Conservation (phyloP, 108 stramenopile species). For the Skeletonema costatum region DNA sequence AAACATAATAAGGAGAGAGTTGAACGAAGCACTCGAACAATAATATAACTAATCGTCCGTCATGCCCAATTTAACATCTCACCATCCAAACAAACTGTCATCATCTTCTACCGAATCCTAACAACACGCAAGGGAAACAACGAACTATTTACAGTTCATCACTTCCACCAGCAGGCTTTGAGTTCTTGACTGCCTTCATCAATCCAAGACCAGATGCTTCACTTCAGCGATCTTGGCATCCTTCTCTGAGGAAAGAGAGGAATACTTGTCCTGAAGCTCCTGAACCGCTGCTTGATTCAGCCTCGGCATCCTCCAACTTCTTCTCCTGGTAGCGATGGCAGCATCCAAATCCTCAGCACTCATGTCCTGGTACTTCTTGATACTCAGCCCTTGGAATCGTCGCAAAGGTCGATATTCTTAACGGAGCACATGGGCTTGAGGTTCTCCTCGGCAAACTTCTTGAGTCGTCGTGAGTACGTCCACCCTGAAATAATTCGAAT, state of each 20-base stretch:
- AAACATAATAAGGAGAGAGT: conserved; percentile 3
- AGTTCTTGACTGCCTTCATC: conserved; percentile 45
- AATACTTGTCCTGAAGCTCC: conserved; percentile 59
- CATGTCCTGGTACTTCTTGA: conserved; percentile 52
- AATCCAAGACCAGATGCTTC: conserved; percentile 57
- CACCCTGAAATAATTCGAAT: too few species aligned
- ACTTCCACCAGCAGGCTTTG: conserved; percentile 17
- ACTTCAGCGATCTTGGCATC: conserved; percentile 49
- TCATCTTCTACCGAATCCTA: not conserved
- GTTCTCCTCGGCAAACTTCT: conserved; percentile 67
- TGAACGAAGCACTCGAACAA: not conserved
- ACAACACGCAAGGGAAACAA: not conserved
- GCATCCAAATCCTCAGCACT: conserved; percentile 49
- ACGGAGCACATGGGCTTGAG: conserved; percentile 72
- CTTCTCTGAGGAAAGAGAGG: conserved; percentile 36
- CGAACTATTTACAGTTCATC: conserved; percentile 42
- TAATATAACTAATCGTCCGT: not conserved
- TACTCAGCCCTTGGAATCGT: conserved; percentile 57
- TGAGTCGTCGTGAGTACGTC: too few species aligned
- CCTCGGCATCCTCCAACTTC: conserved; percentile 55
- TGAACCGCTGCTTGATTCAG: conserved; percentile 58
- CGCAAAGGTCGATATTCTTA: conserved; percentile 70
- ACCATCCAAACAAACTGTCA: not conserved
- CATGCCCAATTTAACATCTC: not conserved
- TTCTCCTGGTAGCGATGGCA: conserved; percentile 62